phyloP scores from a whole-genome alignment of 805 yeast genomes.

The Cyberlindnera mycetangii region DNA sequence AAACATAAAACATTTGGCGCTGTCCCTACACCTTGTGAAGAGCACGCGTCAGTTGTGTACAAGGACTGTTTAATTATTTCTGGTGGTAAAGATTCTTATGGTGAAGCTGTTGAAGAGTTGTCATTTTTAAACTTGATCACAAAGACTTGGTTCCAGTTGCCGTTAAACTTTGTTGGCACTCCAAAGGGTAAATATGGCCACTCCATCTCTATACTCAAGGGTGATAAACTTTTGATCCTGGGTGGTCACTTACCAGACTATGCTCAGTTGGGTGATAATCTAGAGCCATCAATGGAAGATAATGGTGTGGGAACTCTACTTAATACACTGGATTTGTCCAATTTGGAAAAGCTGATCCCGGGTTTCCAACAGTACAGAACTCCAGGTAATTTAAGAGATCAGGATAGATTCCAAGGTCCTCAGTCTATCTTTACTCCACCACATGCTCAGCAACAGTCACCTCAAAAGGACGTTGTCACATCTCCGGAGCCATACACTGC shows the following conservation, averaged over 20 bases:
- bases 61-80: slow-evolving; percentile 76
- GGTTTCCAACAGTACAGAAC: slow-evolving; percentile 36
- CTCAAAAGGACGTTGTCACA: slow-evolving; percentile 6
- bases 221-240: slow-evolving; percentile 73
- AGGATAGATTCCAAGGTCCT: slow-evolving; percentile 23
- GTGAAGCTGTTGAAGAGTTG: slow-evolving; percentile 62
- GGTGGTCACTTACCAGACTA: slow-evolving; percentile 88
- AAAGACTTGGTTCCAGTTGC: slow-evolving; percentile 69
- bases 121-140: slow-evolving; percentile 74
- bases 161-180: slow-evolving; percentile 48
- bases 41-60: slow-evolving; percentile 81
- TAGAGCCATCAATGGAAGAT: slow-evolving; percentile 50
- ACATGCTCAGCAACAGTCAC: slow-evolving; percentile 6
- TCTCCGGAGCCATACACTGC: slow-evolving; percentile 3
- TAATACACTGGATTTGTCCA: slow-evolving; percentile 56
- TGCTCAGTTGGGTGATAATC: slow-evolving; percentile 46
- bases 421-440: slow-evolving; percentile 23
- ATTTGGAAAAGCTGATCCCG: slow-evolving; percentile 34
- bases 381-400: slow-evolving; percentile 28
- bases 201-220: slow-evolving; percentile 67
- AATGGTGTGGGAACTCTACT: slow-evolving; percentile 59
- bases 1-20: slow-evolving; percentile 64
- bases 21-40: slow-evolving; percentile 81
- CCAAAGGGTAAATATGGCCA: slow-evolving; percentile 86
- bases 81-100: slow-evolving; percentile 84